Evolutionary conservation across 306 rosid genomes (phyloP).

Genomic region (Vigna reflexopilosa): DNA sequence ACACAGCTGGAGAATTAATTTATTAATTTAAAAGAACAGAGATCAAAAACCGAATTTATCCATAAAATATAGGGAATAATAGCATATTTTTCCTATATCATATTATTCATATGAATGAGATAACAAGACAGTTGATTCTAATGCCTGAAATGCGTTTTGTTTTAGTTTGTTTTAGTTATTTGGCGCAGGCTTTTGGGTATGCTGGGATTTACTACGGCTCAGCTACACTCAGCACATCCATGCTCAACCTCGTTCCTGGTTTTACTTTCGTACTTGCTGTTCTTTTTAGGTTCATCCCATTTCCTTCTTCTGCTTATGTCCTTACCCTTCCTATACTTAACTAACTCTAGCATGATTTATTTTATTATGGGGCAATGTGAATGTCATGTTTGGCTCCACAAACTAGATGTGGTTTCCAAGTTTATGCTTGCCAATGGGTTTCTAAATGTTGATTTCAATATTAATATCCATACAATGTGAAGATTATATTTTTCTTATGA

Average conservation of each 20-base stretch:
- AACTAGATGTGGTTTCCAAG: too few relatives aligned
- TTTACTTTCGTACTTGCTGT: conserved; percentile 75
- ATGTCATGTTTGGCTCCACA: too few relatives aligned
- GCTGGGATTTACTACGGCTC: conserved; percentile 80
- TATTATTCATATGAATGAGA: background rate
- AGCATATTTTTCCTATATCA: background rate
- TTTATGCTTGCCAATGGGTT: background rate
- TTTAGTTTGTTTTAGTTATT: conserved; percentile 41
- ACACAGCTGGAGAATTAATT: too few relatives aligned
- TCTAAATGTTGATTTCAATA: background rate
- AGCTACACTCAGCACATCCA: conserved; percentile 73
- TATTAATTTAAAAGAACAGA: too few relatives aligned
- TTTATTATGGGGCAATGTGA: background rate
- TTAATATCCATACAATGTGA: background rate
- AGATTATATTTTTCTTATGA: background rate
- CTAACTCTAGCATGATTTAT: background rate
- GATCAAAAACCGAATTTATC: too few relatives aligned
- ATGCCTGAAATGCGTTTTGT: background rate
- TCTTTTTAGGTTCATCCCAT: conserved; percentile 55
- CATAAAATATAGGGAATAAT: too few relatives aligned
- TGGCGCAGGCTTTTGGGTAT: conserved; percentile 69
- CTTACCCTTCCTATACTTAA: background rate
- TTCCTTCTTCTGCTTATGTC: background rate
- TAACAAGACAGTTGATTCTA: conserved; percentile 7
- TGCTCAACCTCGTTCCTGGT: conserved; percentile 85